Base-by-base conservation (phyloP, 306 rosid genomes). In the Cicer bijugum region DNA sequence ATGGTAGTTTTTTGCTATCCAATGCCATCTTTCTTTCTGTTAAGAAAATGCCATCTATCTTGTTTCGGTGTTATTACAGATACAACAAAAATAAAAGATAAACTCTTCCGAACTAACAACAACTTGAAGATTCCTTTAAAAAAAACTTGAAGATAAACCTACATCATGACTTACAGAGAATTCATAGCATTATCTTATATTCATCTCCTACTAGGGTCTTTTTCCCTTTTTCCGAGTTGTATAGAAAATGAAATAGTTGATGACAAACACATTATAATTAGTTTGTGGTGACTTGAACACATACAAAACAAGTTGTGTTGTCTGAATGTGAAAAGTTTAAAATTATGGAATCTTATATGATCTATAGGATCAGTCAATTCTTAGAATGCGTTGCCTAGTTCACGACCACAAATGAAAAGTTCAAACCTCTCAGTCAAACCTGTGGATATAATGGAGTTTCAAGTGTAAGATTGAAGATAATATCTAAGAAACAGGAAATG, bases 351-450 rank as follows among this genome's bases (percentile, higher is more conserved):
- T 76, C 81, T 82, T 81, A 91, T 97, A 92, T 93, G 98, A 86
- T 94, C 98, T 75, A 91, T 45, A 55, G 98, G 98, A 86, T 94
- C 98, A 9, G 97, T 94, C 84, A 94, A 80, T 78, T 94, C 98
- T 3, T 97, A 94, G 87, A 94, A 94, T 46, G 98, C 98, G 82
- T 91, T 94, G 73, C 90, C 97, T 85, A 94, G 77, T 86, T 94
- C 98, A 75, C 98, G 97, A 40, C 98, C 98, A 75, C 98, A 94
- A 68, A 94, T 83, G 82, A 89, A 91, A 79, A 94, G 97, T 80
- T 94, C 98, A 82, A 94, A 91, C 57, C 98, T 85, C 83, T 94
- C 98, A 0, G 97, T 94, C 84, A 94, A 80, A 76, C 96, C 97
- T 69, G 84, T 72, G 80, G 81, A 88, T 78, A 97, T 93, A 72